Evolutionary conservation across 768 basidiomycete species (phyloP).

Genomic region (Suillus placidus): DNA sequence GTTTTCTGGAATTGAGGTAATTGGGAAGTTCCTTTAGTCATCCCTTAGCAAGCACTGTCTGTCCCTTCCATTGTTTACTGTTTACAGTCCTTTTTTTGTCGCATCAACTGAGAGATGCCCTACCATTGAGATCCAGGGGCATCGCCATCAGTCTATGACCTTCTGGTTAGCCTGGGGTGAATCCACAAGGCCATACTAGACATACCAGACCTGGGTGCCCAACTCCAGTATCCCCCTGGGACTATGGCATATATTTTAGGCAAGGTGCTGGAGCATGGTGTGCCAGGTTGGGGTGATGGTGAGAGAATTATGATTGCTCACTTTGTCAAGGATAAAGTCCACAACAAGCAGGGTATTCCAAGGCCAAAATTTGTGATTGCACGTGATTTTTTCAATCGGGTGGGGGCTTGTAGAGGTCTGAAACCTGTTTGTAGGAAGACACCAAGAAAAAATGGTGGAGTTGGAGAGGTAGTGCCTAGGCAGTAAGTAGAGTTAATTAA

Average conservation of each 20-base stretch:
- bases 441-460: background rate
- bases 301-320: background rate
- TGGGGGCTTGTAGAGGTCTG: background rate
- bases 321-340: slow-evolving; percentile 1
- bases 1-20: slow-evolving; percentile 7
- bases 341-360: background rate
- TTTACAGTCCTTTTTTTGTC: too few relatives aligned
- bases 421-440: background rate
- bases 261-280: background rate
- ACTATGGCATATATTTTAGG: background rate
- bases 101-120: slow-evolving; percentile 1
- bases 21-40: too few relatives aligned
- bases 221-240: background rate
- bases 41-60: too few relatives aligned
- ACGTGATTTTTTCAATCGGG: background rate
- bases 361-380: background rate
- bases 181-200: background rate
- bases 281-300: background rate
- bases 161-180: slow-evolving; percentile 4
- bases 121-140: background rate
- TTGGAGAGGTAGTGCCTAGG: background rate
- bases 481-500: background rate
- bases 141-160: background rate
- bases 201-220: background rate
- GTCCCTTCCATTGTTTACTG: too few relatives aligned